phyloP scores from a whole-genome alignment of 106 monocot species.

The Acanthochlamys bracteata region DNA sequence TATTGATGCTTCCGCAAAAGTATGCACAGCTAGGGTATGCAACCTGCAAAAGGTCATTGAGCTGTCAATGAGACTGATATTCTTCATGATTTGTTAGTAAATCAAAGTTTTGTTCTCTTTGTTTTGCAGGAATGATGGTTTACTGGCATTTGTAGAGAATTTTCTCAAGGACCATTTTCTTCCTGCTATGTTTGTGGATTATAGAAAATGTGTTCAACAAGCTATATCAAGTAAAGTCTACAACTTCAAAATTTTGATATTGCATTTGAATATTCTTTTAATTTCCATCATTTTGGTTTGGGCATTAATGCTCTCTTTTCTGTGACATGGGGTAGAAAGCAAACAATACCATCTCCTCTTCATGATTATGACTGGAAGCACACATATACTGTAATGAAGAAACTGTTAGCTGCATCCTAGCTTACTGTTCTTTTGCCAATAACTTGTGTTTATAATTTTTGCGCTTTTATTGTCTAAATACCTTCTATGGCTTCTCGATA shows the following conservation, averaged over 20 bases:
- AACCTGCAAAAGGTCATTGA: background rate
- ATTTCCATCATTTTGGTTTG: background rate
- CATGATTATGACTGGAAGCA: too few species aligned
- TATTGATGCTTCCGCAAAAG: slow-evolving; percentile 72
- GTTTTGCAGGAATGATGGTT: slow-evolving; percentile 72
- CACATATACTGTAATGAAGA: too few species aligned
- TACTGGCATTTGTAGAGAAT: slow-evolving; percentile 83
- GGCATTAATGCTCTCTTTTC: too few species aligned
- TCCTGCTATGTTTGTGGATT: slow-evolving; percentile 96
- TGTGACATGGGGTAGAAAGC: too few species aligned
- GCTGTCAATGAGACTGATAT: background rate
- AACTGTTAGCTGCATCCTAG: too few species aligned
- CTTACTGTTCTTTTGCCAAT: too few species aligned
- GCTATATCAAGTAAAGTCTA: slow-evolving; percentile 78
- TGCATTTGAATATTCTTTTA: background rate
- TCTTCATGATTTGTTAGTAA: background rate
- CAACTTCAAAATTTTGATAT: background rate
- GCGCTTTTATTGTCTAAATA: too few species aligned
- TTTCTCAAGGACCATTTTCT: slow-evolving; percentile 96
- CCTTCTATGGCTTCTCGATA: too few species aligned
- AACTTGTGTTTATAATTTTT: too few species aligned
- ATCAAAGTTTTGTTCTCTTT: background rate
- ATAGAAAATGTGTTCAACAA: slow-evolving; percentile 94
- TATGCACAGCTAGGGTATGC: slow-evolving; percentile 86
- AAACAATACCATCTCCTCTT: too few species aligned